Evolutionary conservation across 805 yeast species (phyloP).

Genomic region (Nematodospora valgi): DNA sequence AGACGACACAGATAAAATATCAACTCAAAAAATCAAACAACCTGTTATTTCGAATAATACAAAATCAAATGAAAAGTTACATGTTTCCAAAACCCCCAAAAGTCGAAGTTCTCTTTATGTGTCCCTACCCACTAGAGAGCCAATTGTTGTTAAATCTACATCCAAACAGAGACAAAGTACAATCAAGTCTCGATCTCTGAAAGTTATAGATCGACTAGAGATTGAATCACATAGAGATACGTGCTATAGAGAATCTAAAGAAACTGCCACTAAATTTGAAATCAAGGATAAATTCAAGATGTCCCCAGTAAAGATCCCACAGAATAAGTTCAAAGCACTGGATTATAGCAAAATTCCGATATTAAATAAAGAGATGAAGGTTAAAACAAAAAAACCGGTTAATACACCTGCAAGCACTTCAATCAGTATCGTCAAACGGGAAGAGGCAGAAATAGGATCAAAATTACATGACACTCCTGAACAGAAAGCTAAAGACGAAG

Average conservation of each 20-base stretch:
- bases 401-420: no score
- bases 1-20: no score
- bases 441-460: no score
- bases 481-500: no score
- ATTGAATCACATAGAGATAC: neutral
- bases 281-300: conserved; percentile 8
- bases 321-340: no score
- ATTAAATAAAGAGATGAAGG: neutral
- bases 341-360: no score
- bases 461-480: no score
- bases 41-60: neutral
- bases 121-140: conserved; percentile 37
- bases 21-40: neutral
- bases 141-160: conserved; percentile 25
- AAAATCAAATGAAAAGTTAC: neutral
- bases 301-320: conserved; percentile 11
- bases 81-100: conserved; percentile 21
- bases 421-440: no score
- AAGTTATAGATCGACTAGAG: conserved; percentile 4
- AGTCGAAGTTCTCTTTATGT: conserved; percentile 32
- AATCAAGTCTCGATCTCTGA: conserved; percentile 4
- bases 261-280: neutral
- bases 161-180: conserved; percentile 6
- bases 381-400: no score
- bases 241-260: neutral